Conservation (phyloP, 495 filamentous ascomycete genomes). For the Penicillium mononematosum region DNA sequence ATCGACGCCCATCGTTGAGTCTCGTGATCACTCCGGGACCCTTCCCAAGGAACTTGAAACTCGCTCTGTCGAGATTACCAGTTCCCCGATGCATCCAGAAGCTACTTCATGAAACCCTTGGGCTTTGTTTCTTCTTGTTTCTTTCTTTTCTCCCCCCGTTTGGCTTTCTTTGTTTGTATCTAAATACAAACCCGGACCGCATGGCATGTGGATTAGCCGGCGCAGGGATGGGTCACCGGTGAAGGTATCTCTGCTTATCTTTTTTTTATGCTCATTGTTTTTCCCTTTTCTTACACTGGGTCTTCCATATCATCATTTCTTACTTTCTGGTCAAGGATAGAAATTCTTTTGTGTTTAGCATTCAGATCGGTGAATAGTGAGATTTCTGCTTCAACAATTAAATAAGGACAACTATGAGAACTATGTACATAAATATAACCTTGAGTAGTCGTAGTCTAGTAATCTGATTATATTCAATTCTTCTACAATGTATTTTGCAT, state of each 20-base stretch:
- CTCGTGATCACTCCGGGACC: conserved; percentile 18
- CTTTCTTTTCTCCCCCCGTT: conserved; percentile 7
- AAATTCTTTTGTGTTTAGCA: conserved; percentile 1
- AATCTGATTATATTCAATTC: not conserved
- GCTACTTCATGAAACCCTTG: conserved; percentile 29
- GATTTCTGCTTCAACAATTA: not conserved
- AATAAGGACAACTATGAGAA: not conserved
- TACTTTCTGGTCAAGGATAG: conserved; percentile 2
- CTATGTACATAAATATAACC: not conserved
- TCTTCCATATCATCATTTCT: conserved; percentile 13
- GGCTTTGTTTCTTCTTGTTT: not conserved
- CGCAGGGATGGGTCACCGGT: conserved; percentile 12
- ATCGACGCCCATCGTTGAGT: conserved; percentile 8
- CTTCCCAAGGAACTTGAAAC: conserved; percentile 42
- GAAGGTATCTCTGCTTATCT: conserved; percentile 7
- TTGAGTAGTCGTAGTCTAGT: not conserved
- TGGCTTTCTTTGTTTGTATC: conserved; percentile 9
- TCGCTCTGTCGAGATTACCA: conserved; percentile 40
- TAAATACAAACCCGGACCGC: conserved; percentile 13
- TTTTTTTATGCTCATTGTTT: conserved; percentile 8
- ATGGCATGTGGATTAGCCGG: conserved; percentile 29
- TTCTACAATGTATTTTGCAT: not conserved
- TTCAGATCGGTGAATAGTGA: not conserved
- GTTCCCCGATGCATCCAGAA: conserved; percentile 25
- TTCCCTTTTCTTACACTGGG: conserved; percentile 2